Base-by-base conservation (phyloP, 148 eudicot species). In the Arbutus unedo region DNA sequence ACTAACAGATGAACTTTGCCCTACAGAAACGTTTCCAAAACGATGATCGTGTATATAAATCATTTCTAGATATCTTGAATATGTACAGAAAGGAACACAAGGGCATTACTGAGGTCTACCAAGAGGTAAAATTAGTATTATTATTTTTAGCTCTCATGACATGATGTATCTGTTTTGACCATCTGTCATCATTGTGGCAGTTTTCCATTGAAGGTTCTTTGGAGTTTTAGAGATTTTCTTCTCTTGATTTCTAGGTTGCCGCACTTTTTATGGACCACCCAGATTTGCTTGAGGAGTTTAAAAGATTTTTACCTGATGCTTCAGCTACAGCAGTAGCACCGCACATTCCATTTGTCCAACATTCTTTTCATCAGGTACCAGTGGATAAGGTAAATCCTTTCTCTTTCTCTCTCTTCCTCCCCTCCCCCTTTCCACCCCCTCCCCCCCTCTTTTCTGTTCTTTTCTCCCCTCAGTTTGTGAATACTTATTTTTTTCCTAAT, bases 21-120 rank as follows among this genome's bases (percentile, higher is more conserved):
- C n/a, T 89, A 78, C 97, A 96, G 99, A 92, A 77, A 57, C 98
- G 98, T 71, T 96, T 96, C 82, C 94, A 92, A 84, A 79, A 91
- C 85, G 97, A 96, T 55, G 99, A 96, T 76, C 95, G 86, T 85
- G 98, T 96, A 57, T 96, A 96, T 81, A 96, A 94, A 87, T 90
- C 97, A 62, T 96, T 96, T 86, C 91, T 96, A 44, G 98, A 94
- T 74, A 93, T 96, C 85, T 87, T 96, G 83, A 93, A 96, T 81
- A 91, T 94, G 97, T 96, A 94, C 66, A 89, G 98, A 74, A 94
- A 92, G 86, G 97, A 94, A 82, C 97, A 94, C 85, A 94, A 93
- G 85, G 91, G 88, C 73, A 93, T 96, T 62, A 83, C 79, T 79
- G 99, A 96, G 83, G 99, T 96, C 77, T 96, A 94, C 87, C 92